Percentiles rank a stretch among this genome's conserved stretches.
Conservation (phyloP, 176 grass and related monocot species). For the Aegilops tauschii region DNA sequence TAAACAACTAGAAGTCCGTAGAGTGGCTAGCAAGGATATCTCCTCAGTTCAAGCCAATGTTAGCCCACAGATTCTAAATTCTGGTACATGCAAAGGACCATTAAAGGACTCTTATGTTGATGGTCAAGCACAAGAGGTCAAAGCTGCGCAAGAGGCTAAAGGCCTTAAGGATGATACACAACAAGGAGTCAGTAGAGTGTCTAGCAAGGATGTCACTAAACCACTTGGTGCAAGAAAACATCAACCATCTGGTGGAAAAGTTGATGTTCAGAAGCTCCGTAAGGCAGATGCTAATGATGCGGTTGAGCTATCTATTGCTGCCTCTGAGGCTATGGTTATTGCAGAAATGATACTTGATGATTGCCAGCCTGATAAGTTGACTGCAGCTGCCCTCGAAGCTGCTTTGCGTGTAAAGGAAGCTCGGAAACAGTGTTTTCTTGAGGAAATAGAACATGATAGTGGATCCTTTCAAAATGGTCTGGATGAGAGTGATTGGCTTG, state of each 20-base stretch:
- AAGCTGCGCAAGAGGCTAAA: conserved; percentile 15
- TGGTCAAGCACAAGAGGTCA: conserved; percentile 30
- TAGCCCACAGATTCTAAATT: conserved; percentile 29
- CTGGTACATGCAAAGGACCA: conserved; percentile 26
- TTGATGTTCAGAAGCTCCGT: conserved; percentile 42
- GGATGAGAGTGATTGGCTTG: conserved; percentile 60
- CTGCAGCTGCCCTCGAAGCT: conserved; percentile 50
- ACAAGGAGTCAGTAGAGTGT: neutral
- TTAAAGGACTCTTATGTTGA: conserved; percentile 13
- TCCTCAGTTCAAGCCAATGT: conserved; percentile 34
- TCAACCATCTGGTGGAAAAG: conserved; percentile 18
- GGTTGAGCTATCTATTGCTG: conserved; percentile 82
- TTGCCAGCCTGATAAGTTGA: conserved; percentile 33
- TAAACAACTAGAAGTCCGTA: neutral
- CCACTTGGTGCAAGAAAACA: conserved; percentile 28
- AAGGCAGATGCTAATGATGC: conserved; percentile 56
- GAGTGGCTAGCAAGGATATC: conserved; percentile 24
- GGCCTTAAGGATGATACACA: neutral
- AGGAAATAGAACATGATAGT: conserved; percentile 35
- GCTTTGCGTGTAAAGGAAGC: conserved; percentile 71
- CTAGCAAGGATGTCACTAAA: conserved; percentile 27
- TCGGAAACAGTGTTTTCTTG: conserved; percentile 47
- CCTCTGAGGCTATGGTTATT: conserved; percentile 93
- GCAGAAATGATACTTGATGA: conserved; percentile 52
- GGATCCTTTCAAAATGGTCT: conserved; percentile 32